Evolutionary conservation across 192 early-diverging fungal species (phyloP), one percentile per base, ranked within the genome.

Genomic region (Backusella tuberculispora): DNA sequence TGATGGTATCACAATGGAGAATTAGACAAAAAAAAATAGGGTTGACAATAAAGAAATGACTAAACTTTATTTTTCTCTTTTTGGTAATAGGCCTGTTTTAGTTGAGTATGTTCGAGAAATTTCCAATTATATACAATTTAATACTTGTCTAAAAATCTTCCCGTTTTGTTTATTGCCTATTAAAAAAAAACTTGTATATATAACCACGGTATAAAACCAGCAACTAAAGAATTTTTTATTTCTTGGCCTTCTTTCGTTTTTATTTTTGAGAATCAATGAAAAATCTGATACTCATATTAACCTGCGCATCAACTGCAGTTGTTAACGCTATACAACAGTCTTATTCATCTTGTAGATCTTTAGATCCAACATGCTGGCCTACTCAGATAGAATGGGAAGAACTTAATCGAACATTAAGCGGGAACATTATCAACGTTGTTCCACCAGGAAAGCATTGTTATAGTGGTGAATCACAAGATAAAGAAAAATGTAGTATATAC

Each of bases 391-490:
- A 24, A n/a, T 83, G 82, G 82, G 65, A 77, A 42, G 42, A 56
- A 0, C n/a, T 83, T 26, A 72, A 71, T 38, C 4, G 64, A 5
- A 38, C 66, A 26, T 66, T 83, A 4, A 43, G 47, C 2, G 79
- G 79, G 0, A 44, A 66, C 13, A 17, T 80, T 34, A 77, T 83
- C 15, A 19, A 68, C 6, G 80, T 80, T 15, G 42, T 40, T 5
- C 82, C 82, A n/a, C 63, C 75, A 15, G 82, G 76, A 4, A 48
- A 48, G 24, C 60, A 65, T 19, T 83, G 82, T 37, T 79, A 83
- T 26, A 12, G 24, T 21, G 69, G 78, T 48, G 71, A 63, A 12
- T n/a, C 76, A 15, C 76, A 76, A 19, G 67, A 83, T 45, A 19
- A 66, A 6, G 66, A 50, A 47, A 78, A 78, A 44, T 83, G 82